Evolutionary conservation across 2,329 filamentous ascomycete genomes (phyloP).

Genomic region (Aspergillus costaricaensis): DNA sequence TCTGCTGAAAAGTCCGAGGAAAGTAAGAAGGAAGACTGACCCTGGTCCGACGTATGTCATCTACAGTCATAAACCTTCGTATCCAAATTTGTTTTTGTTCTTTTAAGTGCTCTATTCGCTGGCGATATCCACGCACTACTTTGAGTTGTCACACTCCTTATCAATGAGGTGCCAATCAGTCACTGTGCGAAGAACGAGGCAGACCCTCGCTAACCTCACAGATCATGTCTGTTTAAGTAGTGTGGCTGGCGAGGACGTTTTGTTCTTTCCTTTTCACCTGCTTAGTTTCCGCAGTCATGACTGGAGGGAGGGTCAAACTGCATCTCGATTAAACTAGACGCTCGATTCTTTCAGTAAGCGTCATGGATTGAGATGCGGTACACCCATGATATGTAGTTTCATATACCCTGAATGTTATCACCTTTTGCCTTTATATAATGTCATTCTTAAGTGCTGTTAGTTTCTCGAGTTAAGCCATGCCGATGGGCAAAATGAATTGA

Average conservation of each 20-base stretch:
- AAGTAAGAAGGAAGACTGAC: conserved; percentile 34
- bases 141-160: conserved; percentile 89
- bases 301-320: conserved; percentile 35
- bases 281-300: conserved; percentile 27
- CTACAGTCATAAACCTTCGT: not conserved
- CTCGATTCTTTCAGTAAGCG: conserved; percentile 29
- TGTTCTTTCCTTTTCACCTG: conserved; percentile 31
- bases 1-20: conserved; percentile 3
- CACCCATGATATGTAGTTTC: not conserved
- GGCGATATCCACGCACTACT: conserved; percentile 67
- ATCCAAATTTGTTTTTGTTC: not conserved
- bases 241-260: conserved; percentile 31
- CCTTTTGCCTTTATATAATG: too few species aligned
- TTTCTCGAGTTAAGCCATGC: too few species aligned
- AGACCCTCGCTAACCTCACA: conserved; percentile 38
- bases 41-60: not conserved
- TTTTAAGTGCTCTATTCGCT: not conserved
- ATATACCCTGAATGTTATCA: not conserved
- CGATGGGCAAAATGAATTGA: too few species aligned
- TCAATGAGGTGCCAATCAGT: conserved; percentile 93
- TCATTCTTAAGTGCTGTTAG: too few species aligned
- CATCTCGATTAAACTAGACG: conserved; percentile 28
- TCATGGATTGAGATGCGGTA: conserved; percentile 6
- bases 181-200: conserved; percentile 81
- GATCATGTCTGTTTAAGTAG: conserved; percentile 29